Evolutionary conservation across 495 filamentous ascomycete species (phyloP).

Genomic region (Pseudevernia furfuracea): DNA sequence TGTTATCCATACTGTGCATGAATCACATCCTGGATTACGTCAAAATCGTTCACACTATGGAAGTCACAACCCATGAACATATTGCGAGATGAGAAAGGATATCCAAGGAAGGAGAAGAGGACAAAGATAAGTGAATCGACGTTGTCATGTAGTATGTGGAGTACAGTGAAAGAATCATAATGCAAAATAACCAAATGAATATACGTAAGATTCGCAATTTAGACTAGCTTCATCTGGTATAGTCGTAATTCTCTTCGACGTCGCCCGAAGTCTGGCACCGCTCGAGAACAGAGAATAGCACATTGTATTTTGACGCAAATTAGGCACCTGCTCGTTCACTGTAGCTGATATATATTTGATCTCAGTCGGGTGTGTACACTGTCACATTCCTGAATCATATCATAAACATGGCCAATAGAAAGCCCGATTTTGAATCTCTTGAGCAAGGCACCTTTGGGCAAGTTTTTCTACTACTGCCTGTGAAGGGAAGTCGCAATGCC

Average conservation of each 20-base stretch:
- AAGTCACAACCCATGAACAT: not conserved
- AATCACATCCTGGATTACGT: not conserved
- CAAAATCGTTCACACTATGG: not conserved
- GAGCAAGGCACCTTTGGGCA: not conserved
- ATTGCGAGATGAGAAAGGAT: not conserved
- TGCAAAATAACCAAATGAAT: too few species aligned
- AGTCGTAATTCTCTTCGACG: not conserved
- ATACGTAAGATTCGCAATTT: too few species aligned
- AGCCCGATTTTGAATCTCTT: not conserved
- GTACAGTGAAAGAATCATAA: not conserved
- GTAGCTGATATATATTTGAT: too few species aligned
- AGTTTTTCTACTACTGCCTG: not conserved
- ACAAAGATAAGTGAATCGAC: not conserved
- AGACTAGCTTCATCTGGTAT: not conserved
- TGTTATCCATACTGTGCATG: constrained; percentile 11
- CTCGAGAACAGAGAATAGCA: too few species aligned
- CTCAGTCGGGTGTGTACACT: too few species aligned
- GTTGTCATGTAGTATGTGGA: not conserved
- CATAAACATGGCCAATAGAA: not conserved
- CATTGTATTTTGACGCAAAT: too few species aligned
- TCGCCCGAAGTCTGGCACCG: not conserved
- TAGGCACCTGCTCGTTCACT: not conserved
- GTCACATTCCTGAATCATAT: not conserved
- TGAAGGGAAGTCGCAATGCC: not conserved
- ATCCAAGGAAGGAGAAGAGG: not conserved